Evolutionary conservation across 371 early-diverging fungal species (phyloP).

Genomic region (Syncephalastrum monosporum): DNA sequence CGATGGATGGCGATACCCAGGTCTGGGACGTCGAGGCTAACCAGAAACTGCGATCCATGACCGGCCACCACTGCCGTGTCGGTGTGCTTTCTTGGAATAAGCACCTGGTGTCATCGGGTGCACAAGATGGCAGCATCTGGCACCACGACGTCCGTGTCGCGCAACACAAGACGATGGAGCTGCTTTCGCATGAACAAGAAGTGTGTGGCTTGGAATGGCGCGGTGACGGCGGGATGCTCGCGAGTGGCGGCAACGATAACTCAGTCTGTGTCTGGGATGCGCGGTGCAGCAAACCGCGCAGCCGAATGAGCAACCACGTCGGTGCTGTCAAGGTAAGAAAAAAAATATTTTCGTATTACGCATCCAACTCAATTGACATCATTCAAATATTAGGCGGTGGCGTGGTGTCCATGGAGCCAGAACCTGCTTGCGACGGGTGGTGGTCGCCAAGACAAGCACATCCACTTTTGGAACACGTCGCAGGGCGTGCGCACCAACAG

Average conservation of each 20-base stretch:
- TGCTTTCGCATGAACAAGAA: constrained; percentile 74
- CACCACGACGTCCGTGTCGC: constrained; percentile 91
- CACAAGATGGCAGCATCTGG: constrained; percentile 88
- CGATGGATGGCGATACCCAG: constrained; percentile 76
- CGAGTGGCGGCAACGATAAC: constrained; percentile 98
- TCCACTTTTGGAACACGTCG: constrained; percentile 95
- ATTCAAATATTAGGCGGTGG: constrained; percentile 71
- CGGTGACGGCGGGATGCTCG: constrained; percentile 80
- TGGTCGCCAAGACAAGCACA: constrained; percentile 89
- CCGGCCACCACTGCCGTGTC: constrained; percentile 73
- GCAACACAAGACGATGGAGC: constrained; percentile 68
- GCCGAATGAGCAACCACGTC: constrained; percentile 73
- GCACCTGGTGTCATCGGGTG: constrained; percentile 84
- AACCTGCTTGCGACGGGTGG: constrained; percentile 96
- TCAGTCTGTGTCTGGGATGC: constrained; percentile 93
- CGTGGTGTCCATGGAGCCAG: constrained; percentile 98
- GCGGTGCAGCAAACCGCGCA: constrained; percentile 62
- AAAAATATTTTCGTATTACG: neutral
- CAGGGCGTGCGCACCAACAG: constrained; percentile 65
- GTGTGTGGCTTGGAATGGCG: constrained; percentile 97
- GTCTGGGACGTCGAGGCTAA: constrained; percentile 84
- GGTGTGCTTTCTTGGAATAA: constrained; percentile 88
- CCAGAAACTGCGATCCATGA: constrained; percentile 72
- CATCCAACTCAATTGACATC: constrained; percentile 17
- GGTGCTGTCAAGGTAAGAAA: constrained; percentile 86